Base-by-base conservation (phyloP, 257 asterid genomes). In the Verbena officinalis region DNA sequence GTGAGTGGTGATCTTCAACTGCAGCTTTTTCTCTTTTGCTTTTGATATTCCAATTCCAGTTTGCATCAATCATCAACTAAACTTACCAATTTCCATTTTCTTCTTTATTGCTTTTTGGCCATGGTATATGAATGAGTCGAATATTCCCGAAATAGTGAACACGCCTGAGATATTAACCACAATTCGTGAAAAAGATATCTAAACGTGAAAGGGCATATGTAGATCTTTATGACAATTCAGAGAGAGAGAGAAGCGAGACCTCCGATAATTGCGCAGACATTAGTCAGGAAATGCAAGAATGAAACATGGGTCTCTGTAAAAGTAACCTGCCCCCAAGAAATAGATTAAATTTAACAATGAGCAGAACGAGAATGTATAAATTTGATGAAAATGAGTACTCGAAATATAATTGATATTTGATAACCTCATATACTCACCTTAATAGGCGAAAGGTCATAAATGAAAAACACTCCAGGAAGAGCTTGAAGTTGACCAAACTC, bases 191-290 rank as follows among this genome's bases (percentile, higher is more conserved):
- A 16, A 62, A 44, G 36, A 42, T 48, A 27, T 20, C 51, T 16
- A 14, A n/a, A 9, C 1, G 11, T 24, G 50, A 62, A 3, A 6
- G 33, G 12, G 6, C 11, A 36, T 4, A 36, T 30, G 7, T 5
- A 4, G 7, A 36, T 36, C 40, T 4, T 2, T 9, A 9, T 9
- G 48, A 4, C 38, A 22, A 55, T 24, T 42, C 14, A 55, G 65
- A 56, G 75, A 54, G 75, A 69, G 75, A 62, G 76, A 52, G 19
- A 71, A n/a, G n/a, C n/a, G 61, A 20, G 69, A 90, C 97, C 99
- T 84, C 99, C 99, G 73, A 93, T 73, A 55, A 93, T 87, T 61
- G 99, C 99, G 68, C 99, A 93, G 45, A 93, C 90, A 70, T 83
- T 90, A 36, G 99, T 93, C 76, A 93, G 82, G 79, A 90, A 93